phyloP scores from a whole-genome alignment of 2,329 filamentous ascomycete genomes.

The Rhexocercosporidium sp. region DNA sequence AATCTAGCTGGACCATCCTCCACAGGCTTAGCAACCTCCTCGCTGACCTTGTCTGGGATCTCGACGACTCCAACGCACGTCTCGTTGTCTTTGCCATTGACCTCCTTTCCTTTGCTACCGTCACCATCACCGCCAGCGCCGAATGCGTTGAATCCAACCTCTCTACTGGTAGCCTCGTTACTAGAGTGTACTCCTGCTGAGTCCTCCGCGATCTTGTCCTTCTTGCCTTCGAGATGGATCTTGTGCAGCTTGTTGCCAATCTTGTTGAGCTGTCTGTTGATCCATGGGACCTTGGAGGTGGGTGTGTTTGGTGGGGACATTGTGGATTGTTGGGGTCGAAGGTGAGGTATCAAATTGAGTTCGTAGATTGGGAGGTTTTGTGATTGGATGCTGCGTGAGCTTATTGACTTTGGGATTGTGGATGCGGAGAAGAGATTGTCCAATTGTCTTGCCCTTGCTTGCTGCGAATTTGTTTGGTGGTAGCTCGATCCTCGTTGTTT shows the following conservation, averaged over 20 bases:
- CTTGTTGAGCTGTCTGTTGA: slow-evolving; percentile 1
- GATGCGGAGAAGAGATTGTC: neutral
- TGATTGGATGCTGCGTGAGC: neutral
- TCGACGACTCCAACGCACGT: too few species aligned
- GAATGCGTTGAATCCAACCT: neutral
- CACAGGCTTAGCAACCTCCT: too few species aligned
- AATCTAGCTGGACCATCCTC: too few species aligned
- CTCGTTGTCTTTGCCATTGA: neutral
- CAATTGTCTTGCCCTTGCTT: too few species aligned
- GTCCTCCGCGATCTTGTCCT: neutral
- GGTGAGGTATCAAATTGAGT: neutral
- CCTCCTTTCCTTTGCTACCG: too few species aligned
- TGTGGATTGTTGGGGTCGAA: neutral
- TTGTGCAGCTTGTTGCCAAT: neutral
- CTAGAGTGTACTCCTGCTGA: neutral
- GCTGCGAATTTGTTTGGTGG: too few species aligned
- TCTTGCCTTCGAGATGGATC: neutral
- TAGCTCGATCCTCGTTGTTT: too few species aligned
- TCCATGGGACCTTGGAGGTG: neutral
- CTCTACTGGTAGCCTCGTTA: neutral
- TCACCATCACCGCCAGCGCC: neutral
- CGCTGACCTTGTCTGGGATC: too few species aligned
- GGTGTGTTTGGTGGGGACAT: neutral
- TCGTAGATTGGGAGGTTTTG: neutral
- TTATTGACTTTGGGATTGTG: neutral